A percentile compares a stretch with the other conserved stretches of the same genome.
Evolutionary conservation across 2,329 filamentous ascomycete species (phyloP).

Genomic region (Aureobasidium sp.): DNA sequence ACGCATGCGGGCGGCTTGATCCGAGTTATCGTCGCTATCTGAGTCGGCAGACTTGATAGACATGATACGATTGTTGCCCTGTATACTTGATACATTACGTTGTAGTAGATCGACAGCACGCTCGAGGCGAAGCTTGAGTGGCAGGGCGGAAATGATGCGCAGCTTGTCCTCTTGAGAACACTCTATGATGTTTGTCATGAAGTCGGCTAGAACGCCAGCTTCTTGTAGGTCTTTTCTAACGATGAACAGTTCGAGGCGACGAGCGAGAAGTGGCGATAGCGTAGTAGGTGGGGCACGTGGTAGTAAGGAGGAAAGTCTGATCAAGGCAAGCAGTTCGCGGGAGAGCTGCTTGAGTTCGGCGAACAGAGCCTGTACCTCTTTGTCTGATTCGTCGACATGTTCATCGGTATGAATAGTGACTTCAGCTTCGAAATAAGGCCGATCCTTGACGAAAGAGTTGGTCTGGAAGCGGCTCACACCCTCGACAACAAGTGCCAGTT

Average conservation of each 20-base stretch:
- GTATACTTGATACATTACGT: slow-evolving; percentile 74
- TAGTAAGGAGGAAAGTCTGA: slow-evolving; percentile 79
- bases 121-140: slow-evolving; percentile 69
- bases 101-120: slow-evolving; percentile 78
- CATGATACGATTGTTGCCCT: slow-evolving; percentile 80
- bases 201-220: slow-evolving; percentile 82
- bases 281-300: slow-evolving; percentile 59
- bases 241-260: slow-evolving; percentile 82
- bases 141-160: slow-evolving; percentile 71
- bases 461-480: slow-evolving; percentile 71
- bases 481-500: slow-evolving; percentile 81
- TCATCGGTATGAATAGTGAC: slow-evolving; percentile 64
- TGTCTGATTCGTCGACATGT: slow-evolving; percentile 38
- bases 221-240: slow-evolving; percentile 72
- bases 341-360: slow-evolving; percentile 75
- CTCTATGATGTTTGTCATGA: slow-evolving; percentile 91
- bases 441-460: slow-evolving; percentile 66
- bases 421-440: slow-evolving; percentile 79
- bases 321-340: slow-evolving; percentile 74
- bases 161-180: slow-evolving; percentile 87
- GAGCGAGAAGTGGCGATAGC: slow-evolving; percentile 76
- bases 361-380: slow-evolving; percentile 67
- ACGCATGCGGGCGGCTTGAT: slow-evolving; percentile 34
- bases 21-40: slow-evolving; percentile 25
- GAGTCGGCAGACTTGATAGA: slow-evolving; percentile 56